Base-by-base conservation (phyloP, 805 yeast genomes). In the Kuraishia borneana region DNA sequence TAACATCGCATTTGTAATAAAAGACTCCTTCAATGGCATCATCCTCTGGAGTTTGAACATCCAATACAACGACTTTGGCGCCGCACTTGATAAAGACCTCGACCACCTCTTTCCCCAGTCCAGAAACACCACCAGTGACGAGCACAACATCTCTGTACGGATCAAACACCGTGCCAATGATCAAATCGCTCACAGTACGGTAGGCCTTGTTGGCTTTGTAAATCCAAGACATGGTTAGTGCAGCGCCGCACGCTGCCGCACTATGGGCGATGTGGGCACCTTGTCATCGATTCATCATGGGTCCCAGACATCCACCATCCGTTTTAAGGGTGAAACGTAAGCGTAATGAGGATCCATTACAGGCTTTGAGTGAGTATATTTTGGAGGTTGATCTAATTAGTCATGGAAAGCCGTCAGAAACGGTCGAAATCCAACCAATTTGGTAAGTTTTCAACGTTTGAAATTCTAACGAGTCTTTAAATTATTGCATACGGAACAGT, bases 321-420 rank as follows among this genome's bases (percentile, higher is more conserved):
- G 64, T 81, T 18, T 76, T 89, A 29, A 69, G 96, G 39, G 82
- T 89, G 51, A 89, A 92, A 56, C 69, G 97, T 38, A 80, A 81
- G 48, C 67, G 96, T 39, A 77, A 74, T 35, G 92, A 85, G 47
- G 96, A 84, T 44, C 95, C 96, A 2, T 63, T 89, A 18, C 85
- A 83, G 44, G 95, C 96, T 1, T 64, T 88, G 46, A 45, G 63
- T 61, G 47, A 31, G 63, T 49, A 4, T 6, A 18, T 28, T 13
- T 28, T 19, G 19, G 8, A 23, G n/a, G 10, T 19, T 53, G 19
- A 45, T 61, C 31, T 63, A 73, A 44, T 48, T 71, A 35, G 59
- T 70, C 14, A 58, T 51, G 37, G 41, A 42, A 23, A 50, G 62
- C 30, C 10, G 22, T 10, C 34, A 25, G 18, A 32, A 32, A 30